Conservation (phyloP, 2,329 filamentous ascomycete genomes). For the Ploettnerulaceae sp. region DNA sequence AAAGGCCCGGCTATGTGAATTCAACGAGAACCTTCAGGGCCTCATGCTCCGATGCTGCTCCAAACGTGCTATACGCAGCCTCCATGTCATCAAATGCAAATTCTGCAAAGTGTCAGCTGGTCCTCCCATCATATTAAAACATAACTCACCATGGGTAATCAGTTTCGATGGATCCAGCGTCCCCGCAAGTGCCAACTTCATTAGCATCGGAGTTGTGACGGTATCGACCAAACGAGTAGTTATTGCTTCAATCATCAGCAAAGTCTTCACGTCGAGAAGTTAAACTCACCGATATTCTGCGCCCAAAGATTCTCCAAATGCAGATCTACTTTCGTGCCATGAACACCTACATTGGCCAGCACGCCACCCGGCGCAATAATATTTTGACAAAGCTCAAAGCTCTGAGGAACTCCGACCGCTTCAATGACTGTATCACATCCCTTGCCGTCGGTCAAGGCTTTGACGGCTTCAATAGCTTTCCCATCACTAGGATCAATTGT, state of each 20-base stretch:
- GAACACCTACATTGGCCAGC: slow-evolving; percentile 55
- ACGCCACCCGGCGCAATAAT: slow-evolving; percentile 48
- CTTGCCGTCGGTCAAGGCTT: slow-evolving; percentile 43
- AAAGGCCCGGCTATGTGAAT: too few relatives aligned
- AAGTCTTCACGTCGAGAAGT: too few relatives aligned
- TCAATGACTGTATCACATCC: slow-evolving; percentile 56
- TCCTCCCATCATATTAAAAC: slow-evolving; percentile 5
- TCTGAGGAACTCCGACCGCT: slow-evolving; percentile 49
- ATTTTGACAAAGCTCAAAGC: slow-evolving; percentile 49
- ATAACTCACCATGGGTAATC: slow-evolving; percentile 42
- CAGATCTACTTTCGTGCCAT: slow-evolving; percentile 48
- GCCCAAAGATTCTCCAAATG: slow-evolving; percentile 51
- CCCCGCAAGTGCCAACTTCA: slow-evolving; percentile 41
- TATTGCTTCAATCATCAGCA: slow-evolving; percentile 39
- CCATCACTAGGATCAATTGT: slow-evolving; percentile 38
- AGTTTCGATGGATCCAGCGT: slow-evolving; percentile 40
- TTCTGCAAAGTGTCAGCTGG: too few relatives aligned
- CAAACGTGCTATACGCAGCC: slow-evolving; percentile 42
- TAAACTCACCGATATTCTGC: slow-evolving; percentile 46
- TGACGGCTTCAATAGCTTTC: slow-evolving; percentile 38
- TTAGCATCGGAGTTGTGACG: slow-evolving; percentile 43
- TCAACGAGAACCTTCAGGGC: slow-evolving; percentile 43
- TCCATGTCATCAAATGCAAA: slow-evolving; percentile 42
- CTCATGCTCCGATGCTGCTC: slow-evolving; percentile 38
- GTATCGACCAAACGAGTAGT: slow-evolving; percentile 46